Conservation (phyloP, 78 protist genomes). For the Bodo saltans region DNA sequence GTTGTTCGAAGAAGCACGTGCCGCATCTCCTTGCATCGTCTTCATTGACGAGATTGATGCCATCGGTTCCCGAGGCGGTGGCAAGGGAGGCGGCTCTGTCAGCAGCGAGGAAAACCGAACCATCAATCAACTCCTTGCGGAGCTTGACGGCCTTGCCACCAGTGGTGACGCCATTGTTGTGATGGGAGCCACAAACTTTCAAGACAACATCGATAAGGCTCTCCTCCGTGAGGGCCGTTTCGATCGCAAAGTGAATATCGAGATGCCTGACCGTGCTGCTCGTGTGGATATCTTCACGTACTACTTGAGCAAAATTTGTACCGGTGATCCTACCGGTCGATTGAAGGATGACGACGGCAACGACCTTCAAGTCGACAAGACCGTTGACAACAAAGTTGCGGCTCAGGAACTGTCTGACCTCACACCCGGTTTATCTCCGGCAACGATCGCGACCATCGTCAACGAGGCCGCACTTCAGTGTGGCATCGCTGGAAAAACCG, state of each 20-base stretch:
- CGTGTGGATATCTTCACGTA: constrained; percentile 77
- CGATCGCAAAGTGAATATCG: constrained; percentile 78
- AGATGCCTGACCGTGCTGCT: constrained; percentile 84
- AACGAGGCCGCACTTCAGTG: constrained; percentile 72
- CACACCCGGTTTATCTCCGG: constrained; percentile 61
- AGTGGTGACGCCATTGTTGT: constrained; percentile 68
- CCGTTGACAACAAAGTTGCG: neutral
- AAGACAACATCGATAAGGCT: constrained; percentile 88
- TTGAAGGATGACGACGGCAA: constrained; percentile 17
- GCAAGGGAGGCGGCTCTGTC: constrained; percentile 44
- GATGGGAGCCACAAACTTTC: constrained; percentile 87
- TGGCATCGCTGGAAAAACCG: constrained; percentile 47
- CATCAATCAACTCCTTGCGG: constrained; percentile 94
- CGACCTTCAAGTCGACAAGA: constrained; percentile 27
- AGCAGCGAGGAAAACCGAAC: constrained; percentile 94
- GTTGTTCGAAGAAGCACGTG: constrained; percentile 78
- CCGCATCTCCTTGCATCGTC: constrained; percentile 78
- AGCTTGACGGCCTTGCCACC: constrained; percentile 92
- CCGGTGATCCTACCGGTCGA: constrained; percentile 8
- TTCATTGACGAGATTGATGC: constrained; percentile 94
- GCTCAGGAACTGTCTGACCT: constrained; percentile 30
- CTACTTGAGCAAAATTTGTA: constrained; percentile 63
- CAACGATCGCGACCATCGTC: constrained; percentile 59
- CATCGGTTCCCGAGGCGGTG: constrained; percentile 55
- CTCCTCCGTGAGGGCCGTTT: constrained; percentile 96